These are phyloP conservation scores for Suhomyces pyralidae DNA, from an alignment of 805 yeast species.

Conservation along the genomic window DNA sequence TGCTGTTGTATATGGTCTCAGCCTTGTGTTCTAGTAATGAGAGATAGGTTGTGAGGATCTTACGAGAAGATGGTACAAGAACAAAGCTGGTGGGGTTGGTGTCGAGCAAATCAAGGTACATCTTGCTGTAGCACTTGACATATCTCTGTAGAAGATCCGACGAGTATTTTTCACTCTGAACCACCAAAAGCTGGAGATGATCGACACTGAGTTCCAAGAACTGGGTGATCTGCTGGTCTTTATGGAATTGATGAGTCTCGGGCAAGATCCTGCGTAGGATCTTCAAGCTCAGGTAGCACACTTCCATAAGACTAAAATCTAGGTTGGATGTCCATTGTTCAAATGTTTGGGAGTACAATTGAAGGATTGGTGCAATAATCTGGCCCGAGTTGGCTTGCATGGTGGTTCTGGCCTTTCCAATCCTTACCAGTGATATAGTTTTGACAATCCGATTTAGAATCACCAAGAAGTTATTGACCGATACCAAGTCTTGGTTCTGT, in stretches of 20 bases:
- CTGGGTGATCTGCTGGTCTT: slow-evolving; percentile 54
- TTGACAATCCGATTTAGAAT: slow-evolving; percentile 79
- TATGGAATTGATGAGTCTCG: slow-evolving; percentile 70
- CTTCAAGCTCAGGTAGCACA: slow-evolving; percentile 76
- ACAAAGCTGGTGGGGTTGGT: slow-evolving; percentile 69
- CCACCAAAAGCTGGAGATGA: slow-evolving; percentile 58
- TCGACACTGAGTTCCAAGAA: slow-evolving; percentile 55
- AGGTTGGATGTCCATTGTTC: slow-evolving; percentile 56
- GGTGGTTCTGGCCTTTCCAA: slow-evolving; percentile 78
- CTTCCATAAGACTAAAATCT: slow-evolving; percentile 59
- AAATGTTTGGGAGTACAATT: slow-evolving; percentile 58
- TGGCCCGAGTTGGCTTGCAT: slow-evolving; percentile 70
- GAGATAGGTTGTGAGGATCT: slow-evolving; percentile 60
- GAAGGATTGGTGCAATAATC: slow-evolving; percentile 56
- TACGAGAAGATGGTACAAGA: slow-evolving; percentile 59
- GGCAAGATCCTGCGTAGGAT: slow-evolving; percentile 67
- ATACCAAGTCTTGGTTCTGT: slow-evolving; percentile 43
- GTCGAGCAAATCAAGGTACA: slow-evolving; percentile 58
- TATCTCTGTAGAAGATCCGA: slow-evolving; percentile 61
- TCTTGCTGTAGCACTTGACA: slow-evolving; percentile 70
- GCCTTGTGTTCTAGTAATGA: slow-evolving; percentile 64
- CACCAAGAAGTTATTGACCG: slow-evolving; percentile 59
- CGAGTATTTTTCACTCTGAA: slow-evolving; percentile 49
- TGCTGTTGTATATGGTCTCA: slow-evolving; percentile 55
- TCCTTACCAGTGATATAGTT: slow-evolving; percentile 66